phyloP scores from a whole-genome alignment of 2,329 filamentous ascomycete species.

The Ophiostoma sp. region DNA sequence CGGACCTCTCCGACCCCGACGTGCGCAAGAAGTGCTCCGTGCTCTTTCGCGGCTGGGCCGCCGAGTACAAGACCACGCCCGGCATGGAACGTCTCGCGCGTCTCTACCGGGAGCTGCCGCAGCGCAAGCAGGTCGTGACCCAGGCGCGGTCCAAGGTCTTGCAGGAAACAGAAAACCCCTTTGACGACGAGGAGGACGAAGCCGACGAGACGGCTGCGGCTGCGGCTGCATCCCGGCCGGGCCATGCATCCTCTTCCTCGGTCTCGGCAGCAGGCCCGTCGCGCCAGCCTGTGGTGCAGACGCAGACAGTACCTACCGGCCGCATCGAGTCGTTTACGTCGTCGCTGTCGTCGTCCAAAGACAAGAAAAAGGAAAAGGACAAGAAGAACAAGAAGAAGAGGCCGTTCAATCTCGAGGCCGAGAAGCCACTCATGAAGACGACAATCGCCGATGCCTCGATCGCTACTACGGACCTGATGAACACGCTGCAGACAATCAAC shows the following conservation, averaged over 20 bases:
- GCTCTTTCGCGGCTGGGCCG: slow-evolving; percentile 81
- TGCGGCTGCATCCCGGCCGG: slow-evolving; percentile 21
- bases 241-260: slow-evolving; percentile 27
- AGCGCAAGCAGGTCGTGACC: slow-evolving; percentile 63
- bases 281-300: neutral
- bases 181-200: slow-evolving; percentile 60
- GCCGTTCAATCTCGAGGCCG: slow-evolving; percentile 76
- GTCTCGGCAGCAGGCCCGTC: slow-evolving; percentile 13
- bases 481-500: slow-evolving; percentile 84
- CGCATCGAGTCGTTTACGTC: slow-evolving; percentile 39
- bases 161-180: slow-evolving; percentile 70
- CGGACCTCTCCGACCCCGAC: slow-evolving; percentile 73
- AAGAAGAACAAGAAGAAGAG: slow-evolving; percentile 52
- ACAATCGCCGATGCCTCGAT: slow-evolving; percentile 87
- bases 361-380: slow-evolving; percentile 36
- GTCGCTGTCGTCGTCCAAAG: slow-evolving; percentile 36
- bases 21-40: slow-evolving; percentile 86
- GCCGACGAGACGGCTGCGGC: slow-evolving; percentile 34
- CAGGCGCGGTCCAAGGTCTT: slow-evolving; percentile 79
- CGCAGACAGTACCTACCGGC: slow-evolving; percentile 27
- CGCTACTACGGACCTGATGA: slow-evolving; percentile 83
- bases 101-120: slow-evolving; percentile 66
- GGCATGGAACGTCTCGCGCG: slow-evolving; percentile 75
- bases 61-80: slow-evolving; percentile 70
- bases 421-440: slow-evolving; percentile 80